These are phyloP conservation scores for Perkinsela sp. DNA, from an alignment of 208 protist genomes.

Conservation along the genomic window DNA sequence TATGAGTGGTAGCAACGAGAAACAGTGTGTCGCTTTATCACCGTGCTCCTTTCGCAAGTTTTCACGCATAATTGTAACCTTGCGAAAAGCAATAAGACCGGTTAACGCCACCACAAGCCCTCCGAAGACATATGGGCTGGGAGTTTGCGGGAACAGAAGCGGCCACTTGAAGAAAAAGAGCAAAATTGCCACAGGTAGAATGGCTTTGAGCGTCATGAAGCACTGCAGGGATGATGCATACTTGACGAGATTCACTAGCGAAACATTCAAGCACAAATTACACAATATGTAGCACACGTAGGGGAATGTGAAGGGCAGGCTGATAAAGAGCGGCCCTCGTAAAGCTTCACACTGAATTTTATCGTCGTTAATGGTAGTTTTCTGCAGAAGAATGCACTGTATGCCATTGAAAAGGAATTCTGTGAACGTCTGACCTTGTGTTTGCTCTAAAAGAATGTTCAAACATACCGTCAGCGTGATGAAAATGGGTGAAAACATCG, in stretches of 20 bases:
- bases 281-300: not conserved
- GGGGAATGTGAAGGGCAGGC: not conserved
- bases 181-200: not conserved
- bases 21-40: not conserved
- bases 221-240: not conserved
- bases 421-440: not conserved
- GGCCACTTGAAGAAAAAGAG: not conserved
- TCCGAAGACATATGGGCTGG: not conserved
- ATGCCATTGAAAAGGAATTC: not conserved
- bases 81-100: not conserved
- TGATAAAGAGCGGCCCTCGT: not conserved
- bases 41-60: not conserved
- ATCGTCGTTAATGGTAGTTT: not conserved
- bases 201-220: not conserved
- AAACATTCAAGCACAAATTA: slow-evolving; percentile 1
- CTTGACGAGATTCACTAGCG: not conserved
- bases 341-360: not conserved
- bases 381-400: not conserved
- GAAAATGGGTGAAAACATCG: not conserved
- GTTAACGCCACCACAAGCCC: not conserved
- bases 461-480: not conserved
- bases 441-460: not conserved
- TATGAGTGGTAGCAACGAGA: not conserved
- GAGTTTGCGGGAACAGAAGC: not conserved
- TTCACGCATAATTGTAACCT: not conserved